A percentile compares a stretch with the other conserved stretches of the same genome.
These are phyloP conservation scores for Calvatia gigantea DNA, from an alignment of 768 basidiomycete genomes.

Conservation along the genomic window DNA sequence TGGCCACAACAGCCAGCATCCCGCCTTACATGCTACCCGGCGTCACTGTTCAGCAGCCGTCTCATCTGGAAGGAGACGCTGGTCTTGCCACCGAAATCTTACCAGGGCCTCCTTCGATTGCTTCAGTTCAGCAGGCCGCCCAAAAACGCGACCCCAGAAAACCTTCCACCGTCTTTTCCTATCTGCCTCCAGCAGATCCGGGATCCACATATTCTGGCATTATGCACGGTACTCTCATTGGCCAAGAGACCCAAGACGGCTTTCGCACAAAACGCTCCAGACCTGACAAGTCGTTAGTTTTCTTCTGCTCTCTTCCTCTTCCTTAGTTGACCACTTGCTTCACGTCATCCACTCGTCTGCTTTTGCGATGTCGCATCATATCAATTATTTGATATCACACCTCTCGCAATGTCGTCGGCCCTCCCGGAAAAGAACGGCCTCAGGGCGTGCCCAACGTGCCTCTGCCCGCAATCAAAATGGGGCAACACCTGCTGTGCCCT, in stretches of 20 bases:
- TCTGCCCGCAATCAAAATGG: conserved; percentile 64
- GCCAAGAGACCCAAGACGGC: conserved; percentile 64
- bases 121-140: conserved; percentile 64
- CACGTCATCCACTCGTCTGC: conserved; percentile 12
- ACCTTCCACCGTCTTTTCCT: conserved; percentile 64
- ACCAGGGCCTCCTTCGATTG: conserved; percentile 79
- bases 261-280: conserved; percentile 70
- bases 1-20: conserved; percentile 72
- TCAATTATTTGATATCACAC: conserved; percentile 18
- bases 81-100: conserved; percentile 86
- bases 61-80: conserved; percentile 80
- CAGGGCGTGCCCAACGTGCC: conserved; percentile 71
- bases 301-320: conserved; percentile 15
- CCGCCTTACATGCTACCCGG: conserved; percentile 73
- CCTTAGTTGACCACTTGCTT: conserved; percentile 18
- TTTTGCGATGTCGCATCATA: conserved; percentile 18
- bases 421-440: conserved; percentile 41
- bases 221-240: conserved; percentile 60
- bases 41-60: conserved; percentile 70
- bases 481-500: conserved; percentile 29
- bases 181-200: conserved; percentile 81
- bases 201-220: conserved; percentile 85
- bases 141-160: conserved; percentile 82
- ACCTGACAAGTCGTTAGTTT: conserved; percentile 68
- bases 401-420: conserved; percentile 21